Evolutionary conservation across 2,329 filamentous ascomycete species (phyloP).

Genomic region (Coleophoma cylindrospora): DNA sequence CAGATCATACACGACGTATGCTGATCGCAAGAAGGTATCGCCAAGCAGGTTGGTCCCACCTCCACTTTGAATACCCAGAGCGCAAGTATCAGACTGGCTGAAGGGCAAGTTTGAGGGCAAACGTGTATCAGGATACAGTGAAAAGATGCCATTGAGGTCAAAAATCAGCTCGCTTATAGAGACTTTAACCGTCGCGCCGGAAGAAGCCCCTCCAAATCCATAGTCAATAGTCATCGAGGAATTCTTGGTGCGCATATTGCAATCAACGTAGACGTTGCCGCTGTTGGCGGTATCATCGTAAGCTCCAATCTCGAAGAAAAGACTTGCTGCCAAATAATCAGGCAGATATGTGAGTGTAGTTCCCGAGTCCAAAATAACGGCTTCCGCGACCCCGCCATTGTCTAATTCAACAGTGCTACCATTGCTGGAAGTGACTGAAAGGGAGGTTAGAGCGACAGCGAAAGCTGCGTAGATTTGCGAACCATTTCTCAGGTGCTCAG

Average conservation of each 20-base stretch:
- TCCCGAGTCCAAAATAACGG: slow-evolving; percentile 60
- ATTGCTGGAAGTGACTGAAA: slow-evolving; percentile 32
- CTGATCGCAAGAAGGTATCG: slow-evolving; percentile 48
- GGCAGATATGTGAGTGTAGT: slow-evolving; percentile 65
- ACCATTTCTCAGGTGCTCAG: slow-evolving; percentile 12
- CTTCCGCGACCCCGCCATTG: slow-evolving; percentile 30
- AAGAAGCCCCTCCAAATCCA: slow-evolving; percentile 36
- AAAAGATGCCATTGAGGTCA: slow-evolving; percentile 10
- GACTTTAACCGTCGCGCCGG: slow-evolving; percentile 38
- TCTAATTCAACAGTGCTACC: slow-evolving; percentile 27
- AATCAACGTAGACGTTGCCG: slow-evolving; percentile 34
- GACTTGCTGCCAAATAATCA: slow-evolving; percentile 44
- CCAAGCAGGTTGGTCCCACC: slow-evolving; percentile 33
- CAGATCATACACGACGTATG: slow-evolving; percentile 50
- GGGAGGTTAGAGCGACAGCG: slow-evolving; percentile 26
- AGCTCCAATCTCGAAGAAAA: slow-evolving; percentile 35
- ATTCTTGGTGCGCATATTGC: slow-evolving; percentile 40
- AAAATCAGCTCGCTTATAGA: slow-evolving; percentile 40
- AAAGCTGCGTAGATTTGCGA: slow-evolving; percentile 11
- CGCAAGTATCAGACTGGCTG: slow-evolving; percentile 36
- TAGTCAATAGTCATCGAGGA: slow-evolving; percentile 39
- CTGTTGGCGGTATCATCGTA: slow-evolving; percentile 35
- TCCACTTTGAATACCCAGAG: slow-evolving; percentile 46
- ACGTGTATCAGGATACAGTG: background rate
- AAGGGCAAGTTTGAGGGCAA: slow-evolving; percentile 18